Evolutionary conservation across 2,329 filamentous ascomycete genomes (phyloP).

Genomic region (Exophiala lecanii-corni): DNA sequence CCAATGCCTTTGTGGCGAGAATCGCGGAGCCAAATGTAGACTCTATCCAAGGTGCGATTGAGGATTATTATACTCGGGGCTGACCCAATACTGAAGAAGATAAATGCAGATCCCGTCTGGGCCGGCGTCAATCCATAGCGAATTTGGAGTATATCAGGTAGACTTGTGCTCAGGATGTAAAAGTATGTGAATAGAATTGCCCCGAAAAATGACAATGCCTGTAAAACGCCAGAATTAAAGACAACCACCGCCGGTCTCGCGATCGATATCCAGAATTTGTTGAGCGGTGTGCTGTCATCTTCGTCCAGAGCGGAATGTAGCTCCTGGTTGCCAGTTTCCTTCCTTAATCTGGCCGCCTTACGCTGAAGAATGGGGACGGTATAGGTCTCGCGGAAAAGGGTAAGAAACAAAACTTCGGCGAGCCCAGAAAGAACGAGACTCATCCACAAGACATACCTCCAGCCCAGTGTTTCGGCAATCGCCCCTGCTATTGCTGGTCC

Average conservation of each 20-base stretch:
- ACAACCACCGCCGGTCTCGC: constrained; percentile 55
- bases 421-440: constrained; percentile 16
- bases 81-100: constrained; percentile 27
- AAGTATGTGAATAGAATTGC: constrained; percentile 45
- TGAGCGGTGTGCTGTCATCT: constrained; percentile 2
- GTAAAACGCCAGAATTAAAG: constrained; percentile 52
- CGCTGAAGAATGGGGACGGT: constrained; percentile 30
- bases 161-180: constrained; percentile 40
- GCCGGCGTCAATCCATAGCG: constrained; percentile 29
- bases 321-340: constrained; percentile 26
- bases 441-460: constrained; percentile 27
- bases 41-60: constrained; percentile 23
- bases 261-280: constrained; percentile 38
- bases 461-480: constrained; percentile 23
- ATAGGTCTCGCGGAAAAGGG: constrained; percentile 32
- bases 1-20: constrained; percentile 30
- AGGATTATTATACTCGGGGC: constrained; percentile 22
- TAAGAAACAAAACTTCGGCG: constrained; percentile 26
- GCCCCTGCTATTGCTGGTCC: constrained; percentile 27
- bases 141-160: constrained; percentile 31
- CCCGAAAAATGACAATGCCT: constrained; percentile 44
- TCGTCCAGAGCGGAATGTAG: constrained; percentile 23
- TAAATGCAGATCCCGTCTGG: constrained; percentile 28
- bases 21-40: constrained; percentile 28
- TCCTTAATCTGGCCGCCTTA: constrained; percentile 29